These are phyloP conservation scores for Salix viminalis DNA, from an alignment of 345 rosid genomes.

Conservation along the genomic window DNA sequence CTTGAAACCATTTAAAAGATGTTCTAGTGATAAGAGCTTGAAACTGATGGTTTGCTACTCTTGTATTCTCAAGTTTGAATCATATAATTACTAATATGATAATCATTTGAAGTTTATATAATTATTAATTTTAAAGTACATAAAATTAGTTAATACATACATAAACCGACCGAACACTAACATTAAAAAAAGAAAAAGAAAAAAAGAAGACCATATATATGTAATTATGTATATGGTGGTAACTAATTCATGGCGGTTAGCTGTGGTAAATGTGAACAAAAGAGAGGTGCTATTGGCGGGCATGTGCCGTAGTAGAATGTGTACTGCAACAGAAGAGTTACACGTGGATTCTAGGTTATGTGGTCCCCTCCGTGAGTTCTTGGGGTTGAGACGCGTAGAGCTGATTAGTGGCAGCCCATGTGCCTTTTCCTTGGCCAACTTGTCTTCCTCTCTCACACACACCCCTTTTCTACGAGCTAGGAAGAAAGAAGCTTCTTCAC, in stretches of 20 bases:
- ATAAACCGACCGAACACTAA: too few relatives aligned
- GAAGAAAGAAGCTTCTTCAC: not conserved
- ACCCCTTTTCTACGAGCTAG: not conserved
- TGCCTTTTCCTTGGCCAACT: constrained; percentile 31
- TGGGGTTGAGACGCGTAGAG: constrained; percentile 28
- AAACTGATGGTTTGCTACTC: too few relatives aligned
- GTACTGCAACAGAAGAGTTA: not conserved
- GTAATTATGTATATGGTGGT: too few relatives aligned
- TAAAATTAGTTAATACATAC: too few relatives aligned
- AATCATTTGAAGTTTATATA: too few relatives aligned
- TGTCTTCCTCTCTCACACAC: constrained; percentile 7
- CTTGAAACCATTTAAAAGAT: too few relatives aligned
- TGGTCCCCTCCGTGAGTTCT: constrained; percentile 29
- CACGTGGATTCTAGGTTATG: constrained; percentile 32
- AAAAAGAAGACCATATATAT: too few relatives aligned
- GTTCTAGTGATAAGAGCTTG: too few relatives aligned
- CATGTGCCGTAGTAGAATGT: constrained; percentile 9
- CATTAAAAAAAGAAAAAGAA: too few relatives aligned
- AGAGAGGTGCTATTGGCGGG: constrained; percentile 17
- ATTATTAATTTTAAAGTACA: fast-evolving
- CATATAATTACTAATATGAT: too few relatives aligned
- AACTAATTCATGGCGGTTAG: constrained; percentile 27
- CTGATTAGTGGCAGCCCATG: constrained; percentile 40
- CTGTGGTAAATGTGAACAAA: not conserved
- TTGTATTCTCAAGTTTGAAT: too few relatives aligned